Conservation (phyloP, 2,329 filamentous ascomycete genomes). For the Microsporum audouinii region DNA sequence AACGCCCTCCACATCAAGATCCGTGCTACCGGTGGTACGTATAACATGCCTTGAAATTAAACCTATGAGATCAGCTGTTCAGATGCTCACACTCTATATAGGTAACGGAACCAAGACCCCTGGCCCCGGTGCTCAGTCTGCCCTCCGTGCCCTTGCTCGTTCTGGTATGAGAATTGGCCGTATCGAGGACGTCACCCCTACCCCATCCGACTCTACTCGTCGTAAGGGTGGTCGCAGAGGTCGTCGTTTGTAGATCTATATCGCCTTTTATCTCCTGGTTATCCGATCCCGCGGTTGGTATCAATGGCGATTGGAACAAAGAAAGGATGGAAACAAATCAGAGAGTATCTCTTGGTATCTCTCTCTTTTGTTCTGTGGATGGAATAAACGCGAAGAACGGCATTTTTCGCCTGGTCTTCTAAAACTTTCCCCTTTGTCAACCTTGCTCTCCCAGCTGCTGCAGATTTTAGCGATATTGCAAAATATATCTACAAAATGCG, state of each 20-base stretch:
- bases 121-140: constrained; percentile 96
- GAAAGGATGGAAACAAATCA: constrained; percentile 21
- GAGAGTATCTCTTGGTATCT: constrained; percentile 23
- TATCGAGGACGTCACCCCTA: constrained; percentile 99
- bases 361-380: constrained; percentile 31
- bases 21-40: constrained; percentile 89
- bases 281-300: constrained; percentile 12
- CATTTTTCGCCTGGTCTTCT: constrained; percentile 42
- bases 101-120: constrained; percentile 99
- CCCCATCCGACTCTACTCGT: constrained; percentile 96
- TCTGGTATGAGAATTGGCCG: constrained; percentile 99
- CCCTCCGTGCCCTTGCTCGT: constrained; percentile 95
- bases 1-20: constrained; percentile 99
- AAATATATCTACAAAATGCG: constrained; percentile 3
- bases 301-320: constrained; percentile 8
- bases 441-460: neutral
- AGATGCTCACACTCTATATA: constrained; percentile 23
- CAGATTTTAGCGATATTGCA: constrained; percentile 1
- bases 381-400: constrained; percentile 45
- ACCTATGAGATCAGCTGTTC: neutral
- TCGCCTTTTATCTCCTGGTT: constrained; percentile 5
- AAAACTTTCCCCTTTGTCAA: constrained; percentile 4
- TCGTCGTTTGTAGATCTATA: constrained; percentile 79
- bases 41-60: neutral
- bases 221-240: constrained; percentile 99